phyloP scores from a whole-genome alignment of 2,329 filamentous ascomycete genomes.

The Ophiosphaerella herpotricha region DNA sequence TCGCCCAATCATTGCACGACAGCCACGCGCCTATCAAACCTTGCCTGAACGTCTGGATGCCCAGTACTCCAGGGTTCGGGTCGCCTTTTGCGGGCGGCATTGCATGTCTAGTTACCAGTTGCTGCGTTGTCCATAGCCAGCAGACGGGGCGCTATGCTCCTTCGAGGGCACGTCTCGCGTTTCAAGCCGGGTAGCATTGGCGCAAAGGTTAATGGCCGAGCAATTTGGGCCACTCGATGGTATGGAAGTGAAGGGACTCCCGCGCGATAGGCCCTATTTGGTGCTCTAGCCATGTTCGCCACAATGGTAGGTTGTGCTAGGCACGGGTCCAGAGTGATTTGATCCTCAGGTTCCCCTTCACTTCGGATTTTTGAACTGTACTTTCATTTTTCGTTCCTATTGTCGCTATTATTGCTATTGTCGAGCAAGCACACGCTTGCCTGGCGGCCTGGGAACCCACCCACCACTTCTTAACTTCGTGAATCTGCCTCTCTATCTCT shows the following conservation, averaged over 20 bases:
- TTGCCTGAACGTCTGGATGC: slow-evolving; percentile 29
- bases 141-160: slow-evolving; percentile 19
- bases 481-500: slow-evolving; percentile 17
- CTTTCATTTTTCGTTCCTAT: slow-evolving; percentile 33
- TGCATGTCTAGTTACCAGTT: slow-evolving; percentile 21
- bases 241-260: slow-evolving; percentile 24
- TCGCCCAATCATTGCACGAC: slow-evolving; percentile 43
- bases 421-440: slow-evolving; percentile 38
- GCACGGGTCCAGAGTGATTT: slow-evolving; percentile 18
- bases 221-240: slow-evolving; percentile 42
- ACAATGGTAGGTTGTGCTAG: slow-evolving; percentile 26
- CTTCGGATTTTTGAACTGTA: slow-evolving; percentile 13
- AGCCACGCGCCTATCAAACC: slow-evolving; percentile 31
- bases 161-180: slow-evolving; percentile 30
- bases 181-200: slow-evolving; percentile 31
- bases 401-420: slow-evolving; percentile 47
- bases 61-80: slow-evolving; percentile 16
- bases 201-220: slow-evolving; percentile 25
- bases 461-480: slow-evolving; percentile 16
- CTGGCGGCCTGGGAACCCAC: slow-evolving; percentile 36
- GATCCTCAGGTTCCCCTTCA: slow-evolving; percentile 27
- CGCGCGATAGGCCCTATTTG: slow-evolving; percentile 34
- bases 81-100: slow-evolving; percentile 23
- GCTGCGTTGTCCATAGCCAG: slow-evolving; percentile 16
- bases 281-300: slow-evolving; percentile 36